Percentiles rank a stretch among this genome's conserved stretches.
phyloP scores from a whole-genome alignment of 1,284 basidiomycete genomes.

The Malassezia nana region DNA sequence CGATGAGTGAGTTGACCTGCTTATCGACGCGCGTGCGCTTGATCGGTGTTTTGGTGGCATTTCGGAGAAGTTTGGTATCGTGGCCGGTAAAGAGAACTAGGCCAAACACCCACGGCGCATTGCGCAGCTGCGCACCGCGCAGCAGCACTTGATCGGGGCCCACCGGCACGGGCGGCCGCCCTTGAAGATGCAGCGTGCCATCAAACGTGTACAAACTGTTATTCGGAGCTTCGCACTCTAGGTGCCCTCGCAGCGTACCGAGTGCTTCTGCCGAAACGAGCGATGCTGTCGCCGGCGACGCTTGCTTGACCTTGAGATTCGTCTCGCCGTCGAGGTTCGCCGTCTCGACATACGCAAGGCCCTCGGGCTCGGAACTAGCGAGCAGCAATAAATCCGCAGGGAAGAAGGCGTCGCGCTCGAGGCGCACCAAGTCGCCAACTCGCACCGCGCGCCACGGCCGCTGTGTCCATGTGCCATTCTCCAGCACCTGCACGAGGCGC shows the following conservation, averaged over 20 bases:
- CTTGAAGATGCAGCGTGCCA: constrained; percentile 57
- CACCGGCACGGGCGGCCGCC: constrained; percentile 58
- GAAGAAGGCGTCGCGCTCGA: constrained; percentile 87
- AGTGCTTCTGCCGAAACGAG: constrained; percentile 70
- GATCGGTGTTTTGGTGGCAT: constrained; percentile 76
- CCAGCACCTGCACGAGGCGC: constrained; percentile 67
- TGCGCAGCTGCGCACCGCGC: constrained; percentile 87
- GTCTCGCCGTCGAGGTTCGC: constrained; percentile 97
- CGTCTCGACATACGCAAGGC: constrained; percentile 93
- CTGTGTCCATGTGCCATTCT: constrained; percentile 60
- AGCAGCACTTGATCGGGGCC: constrained; percentile 90
- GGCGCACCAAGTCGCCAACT: constrained; percentile 83
- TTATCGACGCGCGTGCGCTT: constrained; percentile 92
- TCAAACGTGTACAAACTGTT: constrained; percentile 96
- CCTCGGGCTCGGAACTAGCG: constrained; percentile 87
- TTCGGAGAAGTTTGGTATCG: constrained; percentile 96
- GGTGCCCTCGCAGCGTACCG: constrained; percentile 64
- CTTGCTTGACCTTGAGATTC: constrained; percentile 97
- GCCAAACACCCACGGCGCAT: constrained; percentile 94
- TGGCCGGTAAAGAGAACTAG: constrained; percentile 90
- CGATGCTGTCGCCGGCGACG: constrained; percentile 66
- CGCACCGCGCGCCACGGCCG: constrained; percentile 79
- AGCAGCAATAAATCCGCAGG: constrained; percentile 86
- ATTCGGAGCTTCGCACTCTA: constrained; percentile 91
- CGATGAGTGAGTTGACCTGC: constrained; percentile 91